These are phyloP conservation scores for Claviceps sp. DNA, from an alignment of 2,329 filamentous ascomycete species.

Conservation along the genomic window DNA sequence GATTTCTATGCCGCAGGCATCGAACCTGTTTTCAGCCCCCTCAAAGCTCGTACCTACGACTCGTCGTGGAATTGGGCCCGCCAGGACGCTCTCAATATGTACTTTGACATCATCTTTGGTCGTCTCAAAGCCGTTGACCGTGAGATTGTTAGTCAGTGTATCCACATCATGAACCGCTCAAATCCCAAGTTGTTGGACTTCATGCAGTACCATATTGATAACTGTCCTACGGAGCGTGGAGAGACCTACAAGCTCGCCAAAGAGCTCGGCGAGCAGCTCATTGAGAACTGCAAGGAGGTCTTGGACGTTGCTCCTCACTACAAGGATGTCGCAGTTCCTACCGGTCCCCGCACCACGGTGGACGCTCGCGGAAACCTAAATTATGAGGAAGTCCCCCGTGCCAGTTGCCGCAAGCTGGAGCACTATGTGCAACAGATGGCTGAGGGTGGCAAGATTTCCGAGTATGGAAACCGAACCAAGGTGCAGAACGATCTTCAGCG, in stretches of 20 bases:
- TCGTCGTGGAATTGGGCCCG: constrained; percentile 99
- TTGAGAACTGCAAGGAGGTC: constrained; percentile 95
- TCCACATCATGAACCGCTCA: constrained; percentile 97
- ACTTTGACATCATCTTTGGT: constrained; percentile 97
- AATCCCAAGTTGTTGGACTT: constrained; percentile 93
- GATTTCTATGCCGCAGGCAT: constrained; percentile 94
- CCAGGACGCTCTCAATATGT: constrained; percentile 96
- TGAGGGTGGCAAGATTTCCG: constrained; percentile 93
- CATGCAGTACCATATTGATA: constrained; percentile 99
- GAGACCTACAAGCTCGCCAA: constrained; percentile 98
- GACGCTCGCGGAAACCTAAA: constrained; percentile 85
- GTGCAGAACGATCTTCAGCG: constrained; percentile 90
- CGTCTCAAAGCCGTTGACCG: constrained; percentile 85
- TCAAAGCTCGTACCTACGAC: constrained; percentile 94
- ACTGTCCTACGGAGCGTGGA: constrained; percentile 90
- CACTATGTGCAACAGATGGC: constrained; percentile 99
- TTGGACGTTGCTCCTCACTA: constrained; percentile 73
- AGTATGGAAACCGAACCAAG: constrained; percentile 96
- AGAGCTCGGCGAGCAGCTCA: constrained; percentile 80
- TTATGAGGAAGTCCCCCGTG: constrained; percentile 75
- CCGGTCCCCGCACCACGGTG: constrained; percentile 82
- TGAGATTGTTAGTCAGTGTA: constrained; percentile 97
- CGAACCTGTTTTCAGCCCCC: constrained; percentile 79
- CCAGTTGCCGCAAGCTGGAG: constrained; percentile 90
- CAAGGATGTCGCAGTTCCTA: constrained; percentile 90